A percentile compares a stretch with the other conserved stretches of the same genome.
phyloP scores from a whole-genome alignment of 2,329 filamentous ascomycete species.

The Colletotrichum zoysiae region DNA sequence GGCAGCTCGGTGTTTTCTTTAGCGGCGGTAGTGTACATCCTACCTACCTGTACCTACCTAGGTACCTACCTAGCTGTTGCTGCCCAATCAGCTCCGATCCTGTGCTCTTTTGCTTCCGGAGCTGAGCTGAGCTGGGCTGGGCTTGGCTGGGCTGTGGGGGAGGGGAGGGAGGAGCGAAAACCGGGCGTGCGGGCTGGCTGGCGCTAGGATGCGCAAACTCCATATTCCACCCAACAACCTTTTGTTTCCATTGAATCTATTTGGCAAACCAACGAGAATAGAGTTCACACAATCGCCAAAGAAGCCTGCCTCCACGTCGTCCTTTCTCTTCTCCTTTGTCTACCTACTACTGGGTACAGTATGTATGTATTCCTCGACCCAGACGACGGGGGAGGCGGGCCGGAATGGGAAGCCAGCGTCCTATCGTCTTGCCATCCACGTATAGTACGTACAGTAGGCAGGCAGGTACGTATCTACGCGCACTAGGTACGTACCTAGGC shows the following conservation, averaged over 20 bases:
- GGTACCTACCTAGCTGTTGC: background rate
- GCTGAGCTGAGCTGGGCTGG: too few species aligned
- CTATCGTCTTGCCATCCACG: too few species aligned
- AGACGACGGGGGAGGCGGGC: background rate
- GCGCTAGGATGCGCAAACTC: constrained; percentile 26
- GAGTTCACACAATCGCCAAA: background rate
- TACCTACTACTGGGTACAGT: too few species aligned
- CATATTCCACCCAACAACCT: constrained; percentile 14
- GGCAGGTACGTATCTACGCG: too few species aligned
- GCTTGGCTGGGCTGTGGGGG: background rate
- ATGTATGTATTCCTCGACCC: background rate
- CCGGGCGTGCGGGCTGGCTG: constrained; percentile 14
- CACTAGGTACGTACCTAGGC: too few species aligned
- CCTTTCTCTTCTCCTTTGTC: background rate
- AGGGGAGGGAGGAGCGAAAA: background rate
- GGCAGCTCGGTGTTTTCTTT: constrained; percentile 14
- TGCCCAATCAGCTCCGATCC: constrained; percentile 8
- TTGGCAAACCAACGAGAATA: background rate
- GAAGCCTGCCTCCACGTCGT: background rate
- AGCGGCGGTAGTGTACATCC: background rate
- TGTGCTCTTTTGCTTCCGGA: background rate
- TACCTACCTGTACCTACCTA: background rate
- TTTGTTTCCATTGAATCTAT: background rate
- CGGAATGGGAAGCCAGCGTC: constrained; percentile 9
- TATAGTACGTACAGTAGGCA: too few species aligned